Base-by-base conservation (phyloP, 768 basidiomycete species). In the Trametes gibbosa region DNA sequence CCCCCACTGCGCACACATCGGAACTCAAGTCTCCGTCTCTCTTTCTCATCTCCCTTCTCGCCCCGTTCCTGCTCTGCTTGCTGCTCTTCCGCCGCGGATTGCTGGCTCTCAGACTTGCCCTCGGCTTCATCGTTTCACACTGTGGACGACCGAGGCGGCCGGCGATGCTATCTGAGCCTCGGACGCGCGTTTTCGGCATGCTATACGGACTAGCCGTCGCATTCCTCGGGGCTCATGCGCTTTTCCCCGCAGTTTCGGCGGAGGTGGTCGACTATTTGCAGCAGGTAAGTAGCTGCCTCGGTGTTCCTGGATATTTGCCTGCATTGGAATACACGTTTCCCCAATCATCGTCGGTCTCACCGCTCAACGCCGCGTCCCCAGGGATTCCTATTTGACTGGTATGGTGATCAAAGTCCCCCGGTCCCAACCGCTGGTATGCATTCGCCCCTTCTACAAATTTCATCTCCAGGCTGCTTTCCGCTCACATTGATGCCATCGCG, bases 381-480 rank as follows among this genome's bases (percentile, higher is more conserved):
- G 70, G 66, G 69, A 41, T 72, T 75, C 56, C 49, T 62, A 46
- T 75, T 75, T 49, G 70, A 72, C 46, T 75, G 64, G 63, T 67
- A 68, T 3, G 53, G 61, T 14, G 64, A 66, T 14, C 70, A 71
- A 12, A 60, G 66, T 6, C 53, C 70, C 12, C 73, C 73, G n/a
- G 67, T 72, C 56, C 73, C 72, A 32, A 63, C 65, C 2, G 71
- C 72, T 39, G 65, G 73, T 73, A 47, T 32, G 65, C 56, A 9
- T 21, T 19, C n/a, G n/a, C 37, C 49, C 23, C 39, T 32, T 1
- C 12, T 8, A 4, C 8, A 21, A 53, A 24, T 13, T n/a, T 25
- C n/a, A 34, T 45, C 14, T 34, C 46, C 5, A 17, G 37, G 13
- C 17, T 12, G 25, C n/a, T 19, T 27, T 10, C 27, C 32, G 24